A percentile compares a stretch with the other conserved stretches of the same genome.
Evolutionary conservation across 192 early-diverging fungal species (phyloP).

Genomic region (Lobosporangium transversale): DNA sequence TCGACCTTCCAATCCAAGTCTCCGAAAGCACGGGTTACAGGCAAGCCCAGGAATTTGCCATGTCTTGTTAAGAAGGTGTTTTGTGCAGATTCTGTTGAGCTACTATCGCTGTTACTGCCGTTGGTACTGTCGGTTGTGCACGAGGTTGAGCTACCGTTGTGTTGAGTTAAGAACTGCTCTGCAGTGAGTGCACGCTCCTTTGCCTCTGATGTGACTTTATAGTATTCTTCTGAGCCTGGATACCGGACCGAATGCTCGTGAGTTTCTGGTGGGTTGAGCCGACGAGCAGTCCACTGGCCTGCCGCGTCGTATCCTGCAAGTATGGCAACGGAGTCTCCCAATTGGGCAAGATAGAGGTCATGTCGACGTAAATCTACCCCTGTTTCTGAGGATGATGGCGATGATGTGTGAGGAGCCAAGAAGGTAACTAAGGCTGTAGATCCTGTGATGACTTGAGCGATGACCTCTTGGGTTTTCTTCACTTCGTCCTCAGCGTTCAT

Average conservation of each 20-base stretch:
- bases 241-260: conserved; percentile 51
- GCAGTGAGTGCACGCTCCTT: conserved; percentile 37
- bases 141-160: conserved; percentile 1
- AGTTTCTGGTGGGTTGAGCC: conserved; percentile 39
- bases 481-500: conserved; percentile 17
- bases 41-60: conserved; percentile 40
- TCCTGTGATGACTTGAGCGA: conserved; percentile 37
- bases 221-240: conserved; percentile 32
- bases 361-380: background rate
- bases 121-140: background rate
- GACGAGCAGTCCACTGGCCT: conserved; percentile 29
- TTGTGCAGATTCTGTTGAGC: background rate
- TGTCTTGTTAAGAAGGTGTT: conserved; percentile 35
- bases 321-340: conserved; percentile 41
- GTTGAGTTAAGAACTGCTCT: conserved; percentile 29
- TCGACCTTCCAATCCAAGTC: conserved; percentile 51
- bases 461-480: conserved; percentile 31
- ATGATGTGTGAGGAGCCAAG: conserved; percentile 23
- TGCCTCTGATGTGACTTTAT: conserved; percentile 33
- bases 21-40: conserved; percentile 41
- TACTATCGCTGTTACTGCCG: background rate
- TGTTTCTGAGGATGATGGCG: background rate
- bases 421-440: conserved; percentile 43
- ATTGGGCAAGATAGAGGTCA: conserved; percentile 41
- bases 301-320: conserved; percentile 24